Conservation (phyloP, 495 filamentous ascomycete genomes). For the Talaromyces ruber region DNA sequence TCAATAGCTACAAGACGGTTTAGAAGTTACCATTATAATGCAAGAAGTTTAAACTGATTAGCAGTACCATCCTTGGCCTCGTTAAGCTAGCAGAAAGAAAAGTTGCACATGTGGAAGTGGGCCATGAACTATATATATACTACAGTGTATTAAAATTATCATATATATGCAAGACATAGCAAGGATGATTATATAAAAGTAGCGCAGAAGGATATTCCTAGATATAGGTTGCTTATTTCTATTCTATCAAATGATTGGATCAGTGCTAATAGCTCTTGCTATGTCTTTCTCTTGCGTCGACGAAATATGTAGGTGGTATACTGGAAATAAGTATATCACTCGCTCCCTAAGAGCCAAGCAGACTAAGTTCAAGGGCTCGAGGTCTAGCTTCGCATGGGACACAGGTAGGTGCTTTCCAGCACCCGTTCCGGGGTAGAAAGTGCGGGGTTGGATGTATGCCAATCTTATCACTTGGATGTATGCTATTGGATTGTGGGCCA, state of each 20-base stretch:
- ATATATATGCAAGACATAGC: not conserved
- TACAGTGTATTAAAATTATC: not conserved
- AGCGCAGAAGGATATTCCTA: not conserved
- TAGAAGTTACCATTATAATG: not conserved
- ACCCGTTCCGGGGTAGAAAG: not conserved
- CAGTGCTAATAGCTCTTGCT: not conserved
- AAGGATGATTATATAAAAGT: not conserved
- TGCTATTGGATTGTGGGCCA: not conserved
- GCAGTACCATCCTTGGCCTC: not conserved
- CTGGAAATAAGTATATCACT: not conserved
- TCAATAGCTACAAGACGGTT: not conserved
- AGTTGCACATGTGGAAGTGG: not conserved
- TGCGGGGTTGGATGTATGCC: not conserved
- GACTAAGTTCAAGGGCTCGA: not conserved
- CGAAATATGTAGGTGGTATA: not conserved
- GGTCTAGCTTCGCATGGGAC: slow-evolving; percentile 1
- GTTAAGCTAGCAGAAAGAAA: not conserved
- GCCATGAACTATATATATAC: not conserved
- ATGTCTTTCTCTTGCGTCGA: not conserved
- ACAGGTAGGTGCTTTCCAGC: not conserved
- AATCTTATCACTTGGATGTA: not conserved
- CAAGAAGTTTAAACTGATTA: not conserved
- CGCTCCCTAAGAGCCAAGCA: not conserved
- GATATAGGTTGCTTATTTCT: not conserved
- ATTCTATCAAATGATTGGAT: too few species aligned